Percentiles rank a stretch among this genome's conserved stretches.
These are phyloP conservation scores for Fusarium siculi DNA, from an alignment of 2,329 filamentous ascomycete species.

Conservation along the genomic window DNA sequence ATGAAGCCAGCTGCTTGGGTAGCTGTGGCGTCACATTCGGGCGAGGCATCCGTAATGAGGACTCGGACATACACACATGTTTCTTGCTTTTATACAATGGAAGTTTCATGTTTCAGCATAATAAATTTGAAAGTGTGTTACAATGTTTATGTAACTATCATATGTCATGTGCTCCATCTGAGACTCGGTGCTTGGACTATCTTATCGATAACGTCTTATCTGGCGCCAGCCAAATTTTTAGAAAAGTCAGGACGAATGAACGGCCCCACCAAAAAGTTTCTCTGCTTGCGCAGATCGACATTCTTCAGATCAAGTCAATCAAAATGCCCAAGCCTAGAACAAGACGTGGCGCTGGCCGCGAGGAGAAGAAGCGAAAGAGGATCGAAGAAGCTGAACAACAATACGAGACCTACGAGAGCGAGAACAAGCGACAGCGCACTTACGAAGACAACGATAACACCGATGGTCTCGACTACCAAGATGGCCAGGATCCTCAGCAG, in stretches of 20 bases:
- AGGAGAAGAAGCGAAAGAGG: slow-evolving; percentile 56
- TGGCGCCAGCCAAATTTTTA: slow-evolving; percentile 21
- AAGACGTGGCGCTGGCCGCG: slow-evolving; percentile 53
- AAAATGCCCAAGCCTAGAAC: slow-evolving; percentile 58
- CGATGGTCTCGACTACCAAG: slow-evolving; percentile 38
- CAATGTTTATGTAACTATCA: background rate
- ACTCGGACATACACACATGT: background rate
- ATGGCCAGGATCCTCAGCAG: slow-evolving; percentile 40
- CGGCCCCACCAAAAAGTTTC: slow-evolving; percentile 31
- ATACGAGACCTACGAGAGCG: slow-evolving; percentile 30
- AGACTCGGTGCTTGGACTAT: background rate
- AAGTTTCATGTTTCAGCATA: background rate
- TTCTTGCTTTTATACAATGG: background rate
- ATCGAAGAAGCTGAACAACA: slow-evolving; percentile 43
- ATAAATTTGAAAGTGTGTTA: background rate
- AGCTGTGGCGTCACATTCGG: background rate
- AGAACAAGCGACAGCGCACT: slow-evolving; percentile 43
- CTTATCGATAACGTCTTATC: slow-evolving; percentile 34
- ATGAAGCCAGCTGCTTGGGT: background rate
- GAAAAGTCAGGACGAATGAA: slow-evolving; percentile 35
- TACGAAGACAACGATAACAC: slow-evolving; percentile 33
- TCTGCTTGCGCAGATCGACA: slow-evolving; percentile 3
- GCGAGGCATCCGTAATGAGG: background rate
- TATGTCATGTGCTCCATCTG: background rate
- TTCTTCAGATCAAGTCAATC: slow-evolving; percentile 18